Base-by-base conservation (phyloP, 2,329 filamentous ascomycete species). In the Phaeosphaeriaceae sp. region DNA sequence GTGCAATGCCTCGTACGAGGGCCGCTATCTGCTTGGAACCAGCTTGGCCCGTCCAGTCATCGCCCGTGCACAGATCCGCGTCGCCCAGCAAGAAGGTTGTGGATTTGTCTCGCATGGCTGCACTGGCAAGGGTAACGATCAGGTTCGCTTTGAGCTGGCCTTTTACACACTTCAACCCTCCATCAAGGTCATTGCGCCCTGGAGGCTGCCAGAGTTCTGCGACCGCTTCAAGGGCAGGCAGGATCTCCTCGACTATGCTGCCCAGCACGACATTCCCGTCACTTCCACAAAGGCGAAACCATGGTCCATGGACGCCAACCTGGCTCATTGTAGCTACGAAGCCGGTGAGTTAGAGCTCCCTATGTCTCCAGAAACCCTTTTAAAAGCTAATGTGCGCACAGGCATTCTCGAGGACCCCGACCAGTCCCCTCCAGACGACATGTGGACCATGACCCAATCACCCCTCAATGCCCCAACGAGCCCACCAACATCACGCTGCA, bases 301-400 rank as follows among this genome's bases (percentile, higher is more conserved):
- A 15, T 66, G 61, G 61, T 63, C 60, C 28, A 66, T 66, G 63
- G 84, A 87, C 63, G 85, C 87, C 74, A 89, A 90, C 76, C 67
- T 90, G 63, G 87, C 86, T 47, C 89, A 93, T 76, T 90, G 86
- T 80, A 82, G 78, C 53, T 95, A 94, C 74, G 90, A 95, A 79
- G 87, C 87, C 42, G 89, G 89, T 68, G 11, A 6, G 23, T 8
- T 26, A 60, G 13, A 44, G 9, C 16, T 15, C 4, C 2, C 3
- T 2, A 7, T 1, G 7, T 13, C 23, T n/a, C 16, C 13, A 1
- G 2, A n/a, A n/a, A n/a, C n/a, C n/a, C n/a, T 3, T 11, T 9
- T 3, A 3, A 2, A 2, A 9, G 12, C 5, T 16, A 8, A 18
- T 15, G 47, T 58, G 36, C 4, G 3, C 8, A 1, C 37, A 70